Percentiles rank a stretch among this genome's conserved stretches.
phyloP scores from a whole-genome alignment of 1,139 yeast genomes.

The Taiozyma sp. region DNA sequence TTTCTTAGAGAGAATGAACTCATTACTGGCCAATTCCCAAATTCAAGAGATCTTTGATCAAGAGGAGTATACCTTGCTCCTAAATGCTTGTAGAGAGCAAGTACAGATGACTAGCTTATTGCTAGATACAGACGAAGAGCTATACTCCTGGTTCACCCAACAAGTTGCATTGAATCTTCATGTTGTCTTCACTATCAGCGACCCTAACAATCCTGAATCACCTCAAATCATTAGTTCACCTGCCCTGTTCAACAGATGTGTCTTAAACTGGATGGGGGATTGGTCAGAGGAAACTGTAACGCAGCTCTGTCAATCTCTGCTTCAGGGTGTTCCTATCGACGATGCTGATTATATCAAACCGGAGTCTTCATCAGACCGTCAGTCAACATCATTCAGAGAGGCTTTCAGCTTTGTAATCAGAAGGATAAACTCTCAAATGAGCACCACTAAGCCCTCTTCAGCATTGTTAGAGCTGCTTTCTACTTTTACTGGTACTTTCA shows the following conservation, averaged over 20 bases:
- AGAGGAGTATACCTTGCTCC: conserved; percentile 55
- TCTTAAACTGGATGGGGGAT: conserved; percentile 83
- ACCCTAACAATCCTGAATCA: conserved; percentile 38
- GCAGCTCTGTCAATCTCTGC: conserved; percentile 44
- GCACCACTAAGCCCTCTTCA: conserved; percentile 39
- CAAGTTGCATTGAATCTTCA: conserved; percentile 73
- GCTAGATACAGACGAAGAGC: conserved; percentile 68
- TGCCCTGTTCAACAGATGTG: conserved; percentile 89
- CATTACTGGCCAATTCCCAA: conserved; percentile 86
- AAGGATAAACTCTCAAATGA: not conserved
- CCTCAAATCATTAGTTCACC: conserved; percentile 68
- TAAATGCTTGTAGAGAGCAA: conserved; percentile 55
- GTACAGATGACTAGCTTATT: conserved; percentile 57
- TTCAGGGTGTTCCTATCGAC: conserved; percentile 50
- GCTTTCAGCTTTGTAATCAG: not conserved
- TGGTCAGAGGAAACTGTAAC: conserved; percentile 56
- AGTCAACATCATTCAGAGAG: not conserved
- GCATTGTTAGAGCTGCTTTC: conserved; percentile 50
- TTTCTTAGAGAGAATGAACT: conserved; percentile 88
- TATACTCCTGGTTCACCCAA: conserved; percentile 68
- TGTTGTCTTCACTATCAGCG: conserved; percentile 74
- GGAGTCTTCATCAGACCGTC: not conserved
- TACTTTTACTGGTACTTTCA: conserved; percentile 43
- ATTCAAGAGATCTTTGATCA: conserved; percentile 87
- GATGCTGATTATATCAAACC: conserved; percentile 29